Percentiles rank a stretch among this genome's conserved stretches.
Evolutionary conservation across 306 rosid species (phyloP).

Genomic region (Acmispon strigosus): DNA sequence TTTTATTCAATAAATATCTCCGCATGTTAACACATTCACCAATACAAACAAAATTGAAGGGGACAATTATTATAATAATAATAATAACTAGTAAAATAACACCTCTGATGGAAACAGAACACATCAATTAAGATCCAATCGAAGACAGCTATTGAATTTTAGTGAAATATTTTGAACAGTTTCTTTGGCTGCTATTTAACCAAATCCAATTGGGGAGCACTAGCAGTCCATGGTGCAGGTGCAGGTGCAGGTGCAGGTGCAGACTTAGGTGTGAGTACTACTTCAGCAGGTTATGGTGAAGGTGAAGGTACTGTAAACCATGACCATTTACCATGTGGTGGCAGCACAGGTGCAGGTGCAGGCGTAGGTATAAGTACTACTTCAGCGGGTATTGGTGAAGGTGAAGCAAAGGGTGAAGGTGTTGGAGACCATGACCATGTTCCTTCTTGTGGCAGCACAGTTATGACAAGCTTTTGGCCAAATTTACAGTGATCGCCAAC

Average conservation of each 20-base stretch:
- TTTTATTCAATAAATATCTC: not conserved
- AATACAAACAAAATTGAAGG: not conserved
- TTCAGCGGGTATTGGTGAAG: not conserved
- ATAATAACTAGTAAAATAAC: not conserved
- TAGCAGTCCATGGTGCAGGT: not conserved
- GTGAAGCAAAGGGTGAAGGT: not conserved
- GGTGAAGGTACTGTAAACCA: not conserved
- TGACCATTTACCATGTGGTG: not conserved
- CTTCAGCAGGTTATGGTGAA: not conserved
- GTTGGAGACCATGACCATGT: not conserved
- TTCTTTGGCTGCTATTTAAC: not conserved
- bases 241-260: not conserved
- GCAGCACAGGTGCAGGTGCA: not conserved
- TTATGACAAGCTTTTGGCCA: constrained; percentile 20
- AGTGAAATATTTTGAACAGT: not conserved
- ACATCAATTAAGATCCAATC: not conserved
- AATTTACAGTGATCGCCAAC: not conserved
- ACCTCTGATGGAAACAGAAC: not conserved
- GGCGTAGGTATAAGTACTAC: not conserved
- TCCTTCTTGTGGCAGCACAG: constrained; percentile 4
- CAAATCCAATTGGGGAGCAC: not conserved
- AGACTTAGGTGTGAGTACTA: not conserved
- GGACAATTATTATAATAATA: not conserved
- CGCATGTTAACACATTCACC: not conserved
- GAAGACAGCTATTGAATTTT: not conserved